These are phyloP conservation scores for Wallacemonas sp. DNA, from an alignment of 208 protist species.

Conservation along the genomic window DNA sequence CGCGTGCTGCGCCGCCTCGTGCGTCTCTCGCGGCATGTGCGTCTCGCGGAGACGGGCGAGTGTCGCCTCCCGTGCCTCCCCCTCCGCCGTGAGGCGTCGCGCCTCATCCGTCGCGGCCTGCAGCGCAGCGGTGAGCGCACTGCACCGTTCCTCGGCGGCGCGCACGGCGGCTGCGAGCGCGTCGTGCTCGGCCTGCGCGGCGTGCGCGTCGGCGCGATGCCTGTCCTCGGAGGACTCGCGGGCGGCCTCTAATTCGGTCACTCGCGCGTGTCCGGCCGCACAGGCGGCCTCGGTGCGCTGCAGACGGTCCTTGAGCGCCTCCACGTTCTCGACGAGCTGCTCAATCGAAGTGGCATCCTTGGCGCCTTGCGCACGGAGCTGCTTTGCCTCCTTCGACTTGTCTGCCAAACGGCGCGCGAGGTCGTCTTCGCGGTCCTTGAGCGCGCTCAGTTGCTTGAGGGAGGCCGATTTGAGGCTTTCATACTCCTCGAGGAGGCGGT, in stretches of 20 bases:
- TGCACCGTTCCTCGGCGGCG: conserved; percentile 10
- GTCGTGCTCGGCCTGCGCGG: conserved; percentile 4
- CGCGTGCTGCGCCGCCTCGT: conserved; percentile 22
- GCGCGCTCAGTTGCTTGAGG: conserved; percentile 8
- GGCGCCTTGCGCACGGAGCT: conserved; percentile 25
- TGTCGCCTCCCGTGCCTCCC: conserved; percentile 19
- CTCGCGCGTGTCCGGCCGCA: conserved; percentile 1
- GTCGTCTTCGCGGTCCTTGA: conserved; percentile 5
- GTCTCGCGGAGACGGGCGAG: conserved; percentile 15
- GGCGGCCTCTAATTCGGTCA: conserved; percentile 15
- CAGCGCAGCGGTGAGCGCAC: conserved; percentile 21
- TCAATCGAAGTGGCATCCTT: conserved; percentile 36
- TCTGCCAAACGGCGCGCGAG: conserved; percentile 19
- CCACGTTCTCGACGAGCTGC: conserved; percentile 36
- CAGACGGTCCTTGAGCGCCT: conserved; percentile 39
- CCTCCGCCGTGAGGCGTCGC: conserved; percentile 24
- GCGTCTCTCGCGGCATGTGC: conserved; percentile 21
- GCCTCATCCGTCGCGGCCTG: conserved; percentile 21
- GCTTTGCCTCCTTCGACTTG: conserved; percentile 24
- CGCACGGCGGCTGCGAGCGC: conserved; percentile 3
- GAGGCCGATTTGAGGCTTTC: conserved; percentile 42
- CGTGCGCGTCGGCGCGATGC: conserved; percentile 10
- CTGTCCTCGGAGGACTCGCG: conserved; percentile 6
- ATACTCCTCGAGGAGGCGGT: conserved; percentile 47
- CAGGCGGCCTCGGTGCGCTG: conserved; percentile 8